Evolutionary conservation across 108 stramenopile genomes (phyloP).

Genomic region (Cyclotella cryptica): DNA sequence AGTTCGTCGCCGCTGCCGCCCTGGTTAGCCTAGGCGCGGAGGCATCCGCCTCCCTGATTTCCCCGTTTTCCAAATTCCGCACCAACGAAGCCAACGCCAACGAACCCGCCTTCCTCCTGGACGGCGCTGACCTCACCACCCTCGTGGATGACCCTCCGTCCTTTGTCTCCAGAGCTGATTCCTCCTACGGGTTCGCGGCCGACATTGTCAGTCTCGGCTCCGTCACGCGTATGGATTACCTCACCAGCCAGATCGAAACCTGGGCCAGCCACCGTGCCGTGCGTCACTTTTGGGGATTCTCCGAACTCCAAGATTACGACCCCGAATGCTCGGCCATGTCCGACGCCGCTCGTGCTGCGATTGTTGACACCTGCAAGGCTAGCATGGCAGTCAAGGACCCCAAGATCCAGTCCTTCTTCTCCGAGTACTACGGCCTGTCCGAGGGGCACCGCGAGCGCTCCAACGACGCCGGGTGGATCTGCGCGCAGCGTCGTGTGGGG

Average conservation of each 20-base stretch:
- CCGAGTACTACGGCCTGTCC: background rate
- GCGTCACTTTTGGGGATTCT: slow-evolving; percentile 21
- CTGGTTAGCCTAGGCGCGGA: no score
- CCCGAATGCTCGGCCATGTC: slow-evolving; percentile 1
- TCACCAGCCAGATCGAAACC: slow-evolving; percentile 27
- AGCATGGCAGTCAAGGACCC: background rate
- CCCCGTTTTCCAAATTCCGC: no score
- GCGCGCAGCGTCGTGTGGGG: slow-evolving; percentile 41
- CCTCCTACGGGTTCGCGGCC: no score
- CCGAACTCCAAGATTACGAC: slow-evolving; percentile 20
- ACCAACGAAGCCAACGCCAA: no score
- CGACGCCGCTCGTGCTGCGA: background rate
- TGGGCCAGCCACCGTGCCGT: slow-evolving; percentile 16
- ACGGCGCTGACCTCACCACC: background rate
- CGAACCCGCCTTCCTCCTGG: no score
- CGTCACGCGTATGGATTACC: slow-evolving; percentile 20
- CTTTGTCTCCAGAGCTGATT: background rate
- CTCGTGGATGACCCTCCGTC: slow-evolving; percentile 2
- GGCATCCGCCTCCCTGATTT: no score
- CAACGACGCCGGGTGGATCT: slow-evolving; percentile 33
- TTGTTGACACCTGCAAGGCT: background rate
- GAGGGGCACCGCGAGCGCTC: background rate
- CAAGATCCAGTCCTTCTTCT: background rate
- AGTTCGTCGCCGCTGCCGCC: no score
- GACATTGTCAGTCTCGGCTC: slow-evolving; percentile 31